Base-by-base conservation (phyloP, 176 grass and related monocot species). In the Canna indica region DNA sequence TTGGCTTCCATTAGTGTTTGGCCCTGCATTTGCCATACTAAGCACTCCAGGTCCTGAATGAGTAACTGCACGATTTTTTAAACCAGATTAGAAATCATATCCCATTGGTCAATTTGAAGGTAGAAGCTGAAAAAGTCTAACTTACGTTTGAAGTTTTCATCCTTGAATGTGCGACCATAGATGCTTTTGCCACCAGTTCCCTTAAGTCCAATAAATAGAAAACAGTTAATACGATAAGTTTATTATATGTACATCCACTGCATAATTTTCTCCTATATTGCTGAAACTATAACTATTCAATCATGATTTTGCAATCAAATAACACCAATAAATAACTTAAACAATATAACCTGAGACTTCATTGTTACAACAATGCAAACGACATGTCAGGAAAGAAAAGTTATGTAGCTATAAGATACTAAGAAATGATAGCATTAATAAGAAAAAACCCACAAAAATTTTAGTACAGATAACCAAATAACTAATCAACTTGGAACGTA, bases 21-120 rank as follows among this genome's bases (percentile, higher is more conserved):
- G 94, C 69, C 89, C 94, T 36, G 94, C 94, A 59, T 97, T 97
- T 15, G 94, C 94, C 94, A 97, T 93, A 76, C 94, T 97, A 52
- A 97, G 33, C 45, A 86, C 59, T 67, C 91, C 91, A 78, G 91
- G 87, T 73, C 91, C 87, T 47, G 58, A 15, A 80, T 96, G 91
- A 81, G 77, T 30, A 81, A 97, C 93, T 97, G 45, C 16, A 77
- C 78, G 67, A 70, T 69, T 61, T 52, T 77, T 39, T 25, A n/a
- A n/a, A 27, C 22, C 45, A 20, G 34, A 65, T 67, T 12, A 67
- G 34, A 24, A 41, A 25, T 22, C 0, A 35, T 16, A 32, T 67
- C 24, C 7, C 25, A 11, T 39, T 27, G 18, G 34, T 39, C 17
- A 67, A 16, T 12, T 60, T 60, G 57, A 41, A 44, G 28, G 46